Percentiles rank a stretch among this genome's conserved stretches.
Conservation (phyloP, 192 early-diverging fungal species). For the Linnemannia exigua region DNA sequence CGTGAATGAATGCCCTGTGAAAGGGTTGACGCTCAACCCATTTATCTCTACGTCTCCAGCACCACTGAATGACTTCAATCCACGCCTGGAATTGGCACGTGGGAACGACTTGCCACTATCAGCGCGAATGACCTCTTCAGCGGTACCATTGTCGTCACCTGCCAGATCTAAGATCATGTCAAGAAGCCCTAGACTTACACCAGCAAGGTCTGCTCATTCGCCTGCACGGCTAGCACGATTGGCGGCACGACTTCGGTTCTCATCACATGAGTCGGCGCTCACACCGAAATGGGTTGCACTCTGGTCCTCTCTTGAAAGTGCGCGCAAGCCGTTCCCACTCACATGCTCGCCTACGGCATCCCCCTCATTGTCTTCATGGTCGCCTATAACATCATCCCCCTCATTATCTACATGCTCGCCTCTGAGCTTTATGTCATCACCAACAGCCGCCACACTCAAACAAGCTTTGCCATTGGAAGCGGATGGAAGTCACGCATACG, state of each 20-base stretch:
- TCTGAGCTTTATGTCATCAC: too few relatives aligned
- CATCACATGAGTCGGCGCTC: neutral
- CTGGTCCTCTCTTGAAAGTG: conserved; percentile 12
- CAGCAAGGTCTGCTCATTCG: conserved; percentile 5
- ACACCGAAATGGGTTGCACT: conserved; percentile 19
- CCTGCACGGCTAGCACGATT: neutral
- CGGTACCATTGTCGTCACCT: neutral
- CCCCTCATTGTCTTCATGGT: too few relatives aligned
- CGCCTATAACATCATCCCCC: too few relatives aligned
- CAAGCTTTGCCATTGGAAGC: too few relatives aligned
- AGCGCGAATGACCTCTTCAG: neutral
- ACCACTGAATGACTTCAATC: conserved; percentile 15
- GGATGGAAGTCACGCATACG: too few relatives aligned
- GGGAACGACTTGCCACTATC: too few relatives aligned
- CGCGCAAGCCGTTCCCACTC: neutral
- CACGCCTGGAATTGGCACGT: conserved; percentile 9
- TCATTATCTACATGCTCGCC: neutral
- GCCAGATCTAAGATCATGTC: neutral
- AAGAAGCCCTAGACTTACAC: conserved; percentile 1
- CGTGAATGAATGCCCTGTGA: conserved; percentile 1
- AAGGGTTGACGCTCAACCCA: conserved; percentile 12
- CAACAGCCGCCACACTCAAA: too few relatives aligned
- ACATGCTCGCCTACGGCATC: neutral
- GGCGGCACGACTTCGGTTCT: conserved; percentile 12
- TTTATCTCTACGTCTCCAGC: neutral